phyloP scores from a whole-genome alignment of 2,329 filamentous ascomycete genomes.

The Calycina marina region DNA sequence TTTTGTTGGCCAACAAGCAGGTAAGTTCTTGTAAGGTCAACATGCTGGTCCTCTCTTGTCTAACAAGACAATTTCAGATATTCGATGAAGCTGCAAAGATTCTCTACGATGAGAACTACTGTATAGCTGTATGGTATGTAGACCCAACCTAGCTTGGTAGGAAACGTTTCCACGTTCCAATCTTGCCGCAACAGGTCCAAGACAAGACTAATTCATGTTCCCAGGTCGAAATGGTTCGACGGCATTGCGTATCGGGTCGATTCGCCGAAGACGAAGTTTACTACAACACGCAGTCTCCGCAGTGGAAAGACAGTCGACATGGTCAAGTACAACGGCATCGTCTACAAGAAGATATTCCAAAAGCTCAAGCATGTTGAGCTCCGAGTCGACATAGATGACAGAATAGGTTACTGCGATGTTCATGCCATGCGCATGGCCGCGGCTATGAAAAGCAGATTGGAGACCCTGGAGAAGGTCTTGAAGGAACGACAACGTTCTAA shows the following conservation, averaged over 20 bases:
- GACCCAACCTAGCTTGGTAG: background rate
- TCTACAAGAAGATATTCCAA: background rate
- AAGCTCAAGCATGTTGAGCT: constrained; percentile 1
- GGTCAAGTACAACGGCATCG: constrained; percentile 1
- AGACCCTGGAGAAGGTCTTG: background rate
- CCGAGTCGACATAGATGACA: background rate
- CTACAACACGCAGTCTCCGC: background rate
- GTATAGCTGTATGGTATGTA: background rate
- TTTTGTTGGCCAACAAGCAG: background rate
- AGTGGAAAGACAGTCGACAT: constrained; percentile 1
- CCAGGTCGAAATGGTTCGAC: background rate
- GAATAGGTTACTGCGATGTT: background rate
- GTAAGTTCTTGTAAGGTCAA: background rate
- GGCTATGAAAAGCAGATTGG: background rate
- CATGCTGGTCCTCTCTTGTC: background rate
- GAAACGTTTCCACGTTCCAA: too few species aligned
- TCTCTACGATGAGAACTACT: constrained; percentile 1
- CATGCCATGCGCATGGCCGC: constrained; percentile 5
- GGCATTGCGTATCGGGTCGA: constrained; percentile 1
- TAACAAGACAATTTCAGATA: background rate
- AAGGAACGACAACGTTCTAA: too few species aligned
- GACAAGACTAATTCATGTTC: too few species aligned
- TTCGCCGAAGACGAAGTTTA: background rate
- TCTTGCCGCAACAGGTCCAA: too few species aligned
- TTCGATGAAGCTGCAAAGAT: background rate